phyloP scores from a whole-genome alignment of 2,329 filamentous ascomycete genomes.

The Hawksworthiomyces lignivorus region DNA sequence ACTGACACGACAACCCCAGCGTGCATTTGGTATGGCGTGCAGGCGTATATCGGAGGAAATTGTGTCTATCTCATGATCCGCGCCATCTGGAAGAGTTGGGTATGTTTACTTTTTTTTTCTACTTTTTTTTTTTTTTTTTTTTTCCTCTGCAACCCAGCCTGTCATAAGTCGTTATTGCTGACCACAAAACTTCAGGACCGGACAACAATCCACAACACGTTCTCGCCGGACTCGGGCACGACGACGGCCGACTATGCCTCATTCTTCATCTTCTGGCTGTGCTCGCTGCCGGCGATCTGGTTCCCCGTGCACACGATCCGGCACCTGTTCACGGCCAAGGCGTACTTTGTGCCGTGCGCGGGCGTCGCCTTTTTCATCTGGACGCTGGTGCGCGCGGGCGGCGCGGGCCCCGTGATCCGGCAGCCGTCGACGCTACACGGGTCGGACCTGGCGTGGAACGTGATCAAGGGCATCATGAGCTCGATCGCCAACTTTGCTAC shows the following conservation, averaged over 20 bases:
- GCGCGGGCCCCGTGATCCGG: conserved; percentile 73
- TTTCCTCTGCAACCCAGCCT: background rate
- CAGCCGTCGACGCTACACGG: conserved; percentile 32
- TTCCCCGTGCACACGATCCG: conserved; percentile 22
- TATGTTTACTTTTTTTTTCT: conserved; percentile 24
- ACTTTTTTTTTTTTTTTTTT: conserved; percentile 49
- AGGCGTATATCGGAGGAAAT: conserved; percentile 74
- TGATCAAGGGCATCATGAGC: conserved; percentile 80
- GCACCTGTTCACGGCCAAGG: conserved; percentile 61
- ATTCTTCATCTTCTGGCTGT: conserved; percentile 21
- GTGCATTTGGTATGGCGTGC: conserved; percentile 45
- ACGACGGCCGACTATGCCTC: conserved; percentile 18
- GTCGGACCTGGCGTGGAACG: conserved; percentile 61
- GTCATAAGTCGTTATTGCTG: too few relatives aligned
- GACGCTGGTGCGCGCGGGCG: conserved; percentile 73
- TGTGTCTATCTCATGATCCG: conserved; percentile 85
- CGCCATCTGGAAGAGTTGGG: conserved; percentile 67
- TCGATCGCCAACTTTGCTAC: conserved; percentile 88
- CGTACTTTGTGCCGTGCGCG: conserved; percentile 74
- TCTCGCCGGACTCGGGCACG: conserved; percentile 29
- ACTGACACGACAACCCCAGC: too few relatives aligned
- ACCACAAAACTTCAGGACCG: conserved; percentile 8
- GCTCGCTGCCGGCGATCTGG: conserved; percentile 21
- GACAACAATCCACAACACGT: conserved; percentile 28
- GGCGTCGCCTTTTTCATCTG: conserved; percentile 82